Evolutionary conservation across 169 alveolate genomes (phyloP), one percentile per base, ranked within the genome.

Genomic region (Plasmodium inui): DNA sequence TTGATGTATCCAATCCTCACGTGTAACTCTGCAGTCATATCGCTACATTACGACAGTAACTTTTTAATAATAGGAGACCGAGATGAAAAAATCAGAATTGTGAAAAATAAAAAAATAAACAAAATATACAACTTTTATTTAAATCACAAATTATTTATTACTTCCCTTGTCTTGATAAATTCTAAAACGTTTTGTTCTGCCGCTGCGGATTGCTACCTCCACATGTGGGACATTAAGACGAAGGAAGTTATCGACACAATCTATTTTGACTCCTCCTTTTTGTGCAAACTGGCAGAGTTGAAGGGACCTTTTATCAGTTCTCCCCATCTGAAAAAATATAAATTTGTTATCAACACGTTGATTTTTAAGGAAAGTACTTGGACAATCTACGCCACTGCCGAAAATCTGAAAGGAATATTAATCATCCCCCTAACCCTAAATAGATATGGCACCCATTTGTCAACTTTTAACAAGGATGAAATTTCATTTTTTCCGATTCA

Each of bases 21-120:
- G 30, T 86, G 93, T 34, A 86, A 78, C 44, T 86, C 93, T 30
- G 71, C 53, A 22, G 93, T 86, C 17, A 55, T 86, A 50, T 76
- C 93, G 3, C 55, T 76, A 55, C 80, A 86, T 76, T 86, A 86
- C 81, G 93, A 86, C 70, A n/a, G 80, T 12, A 86, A 76, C 22
- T 86, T 74, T 53, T 86, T 86, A 74, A 86, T 86, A 30, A 86
- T 86, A 74, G 93, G 93, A 10, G 93, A 86, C 67, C 55, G 93
- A 76, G 93, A 86, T 86, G 93, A 86, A 86, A 86, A 86, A 86
- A 86, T 86, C 34, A 86, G 93, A 86, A 76, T 86, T 53, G 41
- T 86, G 41, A 86, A 86, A 86, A 86, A 86, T 76, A 86, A 86
- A 76, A 78, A 50, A n/a, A 46, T 74, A 10, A 53, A 86, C 70